Evolutionary conservation across 768 basidiomycete species (phyloP), one percentile per base, ranked within the genome.

Genomic region (Filobasidium wieringae): DNA sequence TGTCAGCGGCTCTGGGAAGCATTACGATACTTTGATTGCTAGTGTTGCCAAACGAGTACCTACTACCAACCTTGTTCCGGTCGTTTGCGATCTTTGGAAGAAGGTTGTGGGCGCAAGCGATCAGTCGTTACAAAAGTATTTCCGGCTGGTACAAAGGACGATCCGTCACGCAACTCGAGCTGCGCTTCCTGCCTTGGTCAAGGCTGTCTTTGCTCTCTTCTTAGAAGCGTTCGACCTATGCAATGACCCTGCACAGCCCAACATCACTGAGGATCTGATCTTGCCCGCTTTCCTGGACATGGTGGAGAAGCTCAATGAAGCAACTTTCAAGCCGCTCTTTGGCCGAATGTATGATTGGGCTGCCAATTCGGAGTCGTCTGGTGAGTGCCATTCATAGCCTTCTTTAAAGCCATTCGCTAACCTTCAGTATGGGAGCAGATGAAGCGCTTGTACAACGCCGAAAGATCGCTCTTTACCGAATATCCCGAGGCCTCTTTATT

Each of bases 301-400:
- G 8, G 87, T 91, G 11, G 82, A 88, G 54, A 96, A 96, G 73
- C 78, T 99, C 53, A 95, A 92, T 67, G 95, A 97, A 65, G 81
- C 82, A 0, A 80, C 85, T 0, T 97, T 99, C 82, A 81, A 83
- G 61, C 91, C 93, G 0, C 76, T 96, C 15, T 93, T 96, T 80
- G 83, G 90, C 55, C 83, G 84, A 54, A 73, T 92, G 57, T 90
- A 88, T 66, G 95, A 99, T 69, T 99, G 95, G 95, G 90, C 90
- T n/a, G 56, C 50, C 2, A 51, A 51, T 22, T 40, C 37, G 27
- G 53, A 54, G 22, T 54, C 53, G 4, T n/a, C n/a, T n/a, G n/a
- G n/a, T n/a, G n/a, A n/a, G n/a, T n/a, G n/a, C n/a, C n/a, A n/a
- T n/a, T n/a, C n/a, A n/a, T n/a, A n/a, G n/a, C n/a, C n/a, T n/a